A percentile compares a stretch with the other conserved stretches of the same genome.
Evolutionary conservation across 306 rosid genomes (phyloP).

Genomic region (Malus fusca): DNA sequence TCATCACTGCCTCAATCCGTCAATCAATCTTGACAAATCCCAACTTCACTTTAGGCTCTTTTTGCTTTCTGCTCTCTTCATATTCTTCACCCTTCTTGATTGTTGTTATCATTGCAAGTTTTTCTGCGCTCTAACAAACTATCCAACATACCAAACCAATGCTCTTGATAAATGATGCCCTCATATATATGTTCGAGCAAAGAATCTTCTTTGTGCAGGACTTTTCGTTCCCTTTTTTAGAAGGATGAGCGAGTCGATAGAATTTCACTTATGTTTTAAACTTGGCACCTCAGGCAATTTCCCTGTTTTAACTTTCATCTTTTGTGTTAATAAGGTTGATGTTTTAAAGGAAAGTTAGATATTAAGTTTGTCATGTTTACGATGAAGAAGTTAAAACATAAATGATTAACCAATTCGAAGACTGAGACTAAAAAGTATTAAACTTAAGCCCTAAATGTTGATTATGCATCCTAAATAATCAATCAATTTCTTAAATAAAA

Average conservation of each 20-base stretch:
- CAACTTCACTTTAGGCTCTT: constrained; percentile 20
- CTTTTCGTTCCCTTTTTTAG: background rate
- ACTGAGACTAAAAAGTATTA: no score
- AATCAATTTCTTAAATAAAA: background rate
- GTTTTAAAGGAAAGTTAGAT: background rate
- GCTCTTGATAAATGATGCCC: background rate
- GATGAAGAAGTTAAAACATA: no score
- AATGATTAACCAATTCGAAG: background rate
- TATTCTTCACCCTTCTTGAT: background rate
- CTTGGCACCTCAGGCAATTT: no score
- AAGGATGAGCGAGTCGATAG: background rate
- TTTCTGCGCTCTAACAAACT: constrained; percentile 6
- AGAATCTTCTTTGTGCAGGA: background rate
- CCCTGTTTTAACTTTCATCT: background rate
- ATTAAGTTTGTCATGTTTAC: background rate
- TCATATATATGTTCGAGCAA: background rate
- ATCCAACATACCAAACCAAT: background rate
- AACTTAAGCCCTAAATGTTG: background rate
- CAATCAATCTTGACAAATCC: constrained; percentile 9
- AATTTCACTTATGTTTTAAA: background rate
- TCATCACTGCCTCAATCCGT: constrained; percentile 23
- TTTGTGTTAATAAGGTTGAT: background rate
- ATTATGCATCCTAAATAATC: no score
- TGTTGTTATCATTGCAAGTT: constrained; percentile 16
- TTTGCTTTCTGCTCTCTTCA: background rate